Base-by-base conservation (phyloP, 2,329 filamentous ascomycete species). In the Blumeria hordei region DNA sequence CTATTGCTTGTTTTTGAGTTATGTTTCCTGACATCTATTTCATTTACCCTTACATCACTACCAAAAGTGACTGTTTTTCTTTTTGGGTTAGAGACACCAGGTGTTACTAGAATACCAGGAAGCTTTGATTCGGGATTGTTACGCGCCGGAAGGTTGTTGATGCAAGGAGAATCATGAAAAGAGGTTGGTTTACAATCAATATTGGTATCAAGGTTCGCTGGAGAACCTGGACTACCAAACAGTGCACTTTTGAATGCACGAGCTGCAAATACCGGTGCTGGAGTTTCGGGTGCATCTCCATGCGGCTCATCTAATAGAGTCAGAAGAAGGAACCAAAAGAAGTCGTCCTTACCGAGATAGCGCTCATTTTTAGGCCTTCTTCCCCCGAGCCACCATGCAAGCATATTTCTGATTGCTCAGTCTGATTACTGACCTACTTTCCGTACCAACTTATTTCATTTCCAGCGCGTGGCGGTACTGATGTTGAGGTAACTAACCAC, bases 21-120 rank as follows among this genome's bases (percentile, higher is more conserved):
- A 32, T 55, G 11, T 57, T 59, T 54, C 57, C 58, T 34, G 12
- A 5, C 10, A 12, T 60, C 57, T 16, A 32, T 50, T n/a, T 60
- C 63, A 10, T 63, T 62, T 12, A 64, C 62, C 9, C 60, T 54
- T 7, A 80, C 72, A 53, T 80, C 77, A 56, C 72, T 70, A 11
- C 74, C 77, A 61, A 82, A 83, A 0, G 79, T 80, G 28, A 83
- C 79, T 60, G 76, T 77, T 64, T 83, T 83, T 45, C 76, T 72
- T 54, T 75, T 72, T 45, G 75, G 69, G 1, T 77, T 73, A 14
- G 71, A 77, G 1, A 77, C 81, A 1, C 79, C 79, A 0, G 79
- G 79, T 0, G 79, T 83, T 50, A 82, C 65, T 2, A 83, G 69
- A 45, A 83, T 83, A 1, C 79, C 77, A 8, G 59, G 54, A 28